Conservation (phyloP, 192 early-diverging fungal genomes). For the Coemansia sp. region DNA sequence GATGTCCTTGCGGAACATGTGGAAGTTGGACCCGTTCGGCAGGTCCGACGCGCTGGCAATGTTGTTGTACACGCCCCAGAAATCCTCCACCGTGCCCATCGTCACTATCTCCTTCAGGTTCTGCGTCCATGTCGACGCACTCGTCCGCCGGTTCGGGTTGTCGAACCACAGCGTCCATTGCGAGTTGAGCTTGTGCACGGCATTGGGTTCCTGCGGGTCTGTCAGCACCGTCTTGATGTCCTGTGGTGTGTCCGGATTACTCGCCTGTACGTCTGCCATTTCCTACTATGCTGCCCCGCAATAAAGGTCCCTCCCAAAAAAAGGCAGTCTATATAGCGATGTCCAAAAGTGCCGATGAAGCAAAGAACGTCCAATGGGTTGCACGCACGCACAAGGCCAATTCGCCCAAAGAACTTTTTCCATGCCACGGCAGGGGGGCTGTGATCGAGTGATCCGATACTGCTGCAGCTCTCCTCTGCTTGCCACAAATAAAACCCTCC, state of each 20-base stretch:
- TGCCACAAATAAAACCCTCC: too few species aligned
- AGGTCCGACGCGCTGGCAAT: constrained; percentile 69
- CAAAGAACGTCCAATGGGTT: too few species aligned
- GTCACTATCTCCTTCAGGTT: constrained; percentile 88
- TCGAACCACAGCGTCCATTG: constrained; percentile 96
- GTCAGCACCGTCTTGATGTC: constrained; percentile 50
- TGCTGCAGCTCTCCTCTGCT: too few species aligned
- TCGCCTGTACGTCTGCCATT: constrained; percentile 33
- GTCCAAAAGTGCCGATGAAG: too few species aligned
- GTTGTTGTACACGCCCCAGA: constrained; percentile 94
- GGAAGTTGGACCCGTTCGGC: constrained; percentile 79
- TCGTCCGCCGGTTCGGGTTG: constrained; percentile 75
- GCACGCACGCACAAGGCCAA: too few species aligned
- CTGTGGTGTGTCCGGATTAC: neutral
- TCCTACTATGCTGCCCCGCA: too few species aligned
- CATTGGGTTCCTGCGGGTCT: constrained; percentile 66
- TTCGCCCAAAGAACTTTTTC: too few species aligned
- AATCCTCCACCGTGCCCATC: constrained; percentile 91
- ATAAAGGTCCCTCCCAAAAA: too few species aligned
- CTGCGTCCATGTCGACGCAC: constrained; percentile 68
- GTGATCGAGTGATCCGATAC: too few species aligned
- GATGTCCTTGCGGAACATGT: constrained; percentile 88
- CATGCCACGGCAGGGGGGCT: too few species aligned
- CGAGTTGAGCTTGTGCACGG: constrained; percentile 83
- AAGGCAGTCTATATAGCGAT: too few species aligned